Evolutionary conservation across 2,329 filamentous ascomycete species (phyloP), one percentile per base, ranked within the genome.

Genomic region (Xylaria polymorpha): DNA sequence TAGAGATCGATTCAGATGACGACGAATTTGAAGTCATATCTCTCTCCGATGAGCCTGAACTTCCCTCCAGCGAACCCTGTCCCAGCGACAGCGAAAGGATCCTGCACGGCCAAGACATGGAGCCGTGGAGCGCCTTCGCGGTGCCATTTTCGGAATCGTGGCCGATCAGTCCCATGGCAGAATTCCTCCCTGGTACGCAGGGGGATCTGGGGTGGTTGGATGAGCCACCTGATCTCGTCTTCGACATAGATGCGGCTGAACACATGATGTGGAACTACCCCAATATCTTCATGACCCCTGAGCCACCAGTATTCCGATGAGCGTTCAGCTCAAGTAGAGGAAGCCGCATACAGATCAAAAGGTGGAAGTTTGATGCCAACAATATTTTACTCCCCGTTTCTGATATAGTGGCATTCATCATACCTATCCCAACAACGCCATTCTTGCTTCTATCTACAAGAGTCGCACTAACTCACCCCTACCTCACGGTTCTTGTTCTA

Each of bases 301-400:
- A 63, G 15, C 67, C 59, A 14, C 48, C 53, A 44, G 60, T 64
- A 9, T 20, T 4, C 7, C 56, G 12, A 43, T 67, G 53, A 69
- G 10, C 35, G 29, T 41, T 20, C n/a, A 22, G 9, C 3, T n/a
- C 37, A 58, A n/a, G 29, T 20, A 35, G 29, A 51, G 8, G n/a
- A 50, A 29, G 15, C 3, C 18, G 14, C 41, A 32, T 29, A 25
- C 39, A 10, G 22, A 4, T 8, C 8, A 15, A 20, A 37, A 60
- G 5, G 6, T 32, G 15, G 3, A 41, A 37, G 8, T 37, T 32
- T 9, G 15, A 37, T 4, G 29, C 10, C 35, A 29, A 29, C 22
- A 10, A 22, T 29, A 22, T 10, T 48, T 43, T 35, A 4, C 18
- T 29, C 41, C 29, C 25, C 5, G 35, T 14, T 5, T 5, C 15